Base-by-base conservation (phyloP, 2,329 filamentous ascomycete genomes). In the Acrodontium crateriforme region DNA sequence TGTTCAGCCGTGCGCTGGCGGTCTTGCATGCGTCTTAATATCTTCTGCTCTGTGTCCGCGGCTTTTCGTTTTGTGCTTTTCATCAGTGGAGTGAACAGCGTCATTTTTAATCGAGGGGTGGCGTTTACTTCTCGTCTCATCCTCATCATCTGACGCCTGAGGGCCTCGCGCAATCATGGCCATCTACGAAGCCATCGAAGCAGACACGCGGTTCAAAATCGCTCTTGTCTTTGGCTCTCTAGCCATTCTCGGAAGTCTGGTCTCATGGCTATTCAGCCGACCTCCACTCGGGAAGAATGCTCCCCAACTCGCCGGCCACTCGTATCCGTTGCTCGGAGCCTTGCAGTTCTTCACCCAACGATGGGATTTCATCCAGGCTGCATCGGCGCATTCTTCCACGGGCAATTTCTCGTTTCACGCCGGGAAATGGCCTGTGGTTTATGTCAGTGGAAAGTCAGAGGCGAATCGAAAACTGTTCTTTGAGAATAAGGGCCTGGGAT, bases 341-440 rank as follows among this genome's bases (percentile, higher is more conserved):
- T 31, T 56, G 15, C 45, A 47, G 1, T 68, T 65, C 50, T 68
- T 65, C 50, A 59, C 57, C 3, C 34, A 50, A 10, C 52, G 64
- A 28, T 55, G 53, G 45, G 54, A 60, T 15, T 69, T 65, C 40
- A 55, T 58, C 29, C 39, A 39, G 11, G 31, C 53, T n/a, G 50
- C 51, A 7, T 38, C 39, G 5, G 37, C 36, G 9, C 35, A 47
- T 6, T 53, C 52, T 1, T 28, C 37, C 4, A 56, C 51, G 1
- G 60, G 61, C 15, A 60, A 60, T 26, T 69, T 66, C 37, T 59
- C 54, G 28, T 68, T 67, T 39, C 59, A 59, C 36, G 57, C 60
- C 3, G 65, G 65, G 0, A 42, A 53, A 5, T 50, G 60, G 31
- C 52, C 50, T 2, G 54, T 68, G 9, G 46, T 69, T 6, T 60